Base-by-base conservation (phyloP, 169 alveolate species). In the Plasmodium yoelii region DNA sequence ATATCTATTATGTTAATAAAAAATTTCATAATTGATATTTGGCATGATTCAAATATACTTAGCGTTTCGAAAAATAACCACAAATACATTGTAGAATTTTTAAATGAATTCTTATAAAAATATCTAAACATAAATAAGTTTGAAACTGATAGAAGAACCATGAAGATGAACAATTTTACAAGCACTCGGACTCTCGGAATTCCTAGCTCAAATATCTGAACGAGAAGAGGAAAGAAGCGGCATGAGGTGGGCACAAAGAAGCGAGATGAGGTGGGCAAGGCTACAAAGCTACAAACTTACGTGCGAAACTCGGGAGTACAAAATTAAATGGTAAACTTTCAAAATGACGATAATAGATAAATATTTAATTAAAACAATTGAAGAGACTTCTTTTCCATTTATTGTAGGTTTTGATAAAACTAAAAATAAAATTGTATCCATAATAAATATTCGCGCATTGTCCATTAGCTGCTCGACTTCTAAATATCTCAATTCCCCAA, bases 41-140 rank as follows among this genome's bases (percentile, higher is more conserved):
- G 86, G 12, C 92, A 86, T 19, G 94, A 91, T 60, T 74, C 89
- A 64, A 86, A 73, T 60, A 88, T 84, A 65, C 90, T 69, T 64
- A 86, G 51, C 42, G 93, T 80, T 65, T 96, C 98, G 88, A 96
- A 96, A 60, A 95, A 88, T 49, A 95, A 55, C 98, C 98, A 96
- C 3, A 94, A 63, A 75, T 95, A 93, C 71, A 96, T 93, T n/a
- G 98, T 94, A 12, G 96, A 89, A 26, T 91, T 93, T 80, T 77
- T 88, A 15, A 92, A 84, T 24, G 94, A 53, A 19, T 88, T 65
- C 6, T 65, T 73, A 72, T 88, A 95, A 59, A 95, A 93, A 63
- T 84, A 55, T 49, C 73, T 64, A 13, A 95, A 68, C 87, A 93
- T 28, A 22, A 73, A 67, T 46, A 90, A 34, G 68, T 95, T 95